Evolutionary conservation across 2,329 filamentous ascomycete genomes (phyloP).

Genomic region (Calonectria pteridis): DNA sequence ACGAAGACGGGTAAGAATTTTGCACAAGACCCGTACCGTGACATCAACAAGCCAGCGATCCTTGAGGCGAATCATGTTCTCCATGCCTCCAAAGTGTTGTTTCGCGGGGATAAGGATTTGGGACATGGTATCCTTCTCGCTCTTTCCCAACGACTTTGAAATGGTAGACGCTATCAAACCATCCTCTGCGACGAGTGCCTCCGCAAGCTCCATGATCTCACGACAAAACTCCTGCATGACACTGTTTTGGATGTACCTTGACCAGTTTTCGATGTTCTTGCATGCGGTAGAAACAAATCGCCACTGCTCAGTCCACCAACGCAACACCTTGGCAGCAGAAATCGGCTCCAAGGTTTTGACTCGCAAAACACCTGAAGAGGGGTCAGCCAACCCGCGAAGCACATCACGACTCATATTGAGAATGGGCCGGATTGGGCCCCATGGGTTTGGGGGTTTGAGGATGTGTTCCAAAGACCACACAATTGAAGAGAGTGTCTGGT

Average conservation of each 20-base stretch:
- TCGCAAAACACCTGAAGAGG: constrained; percentile 67
- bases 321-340: constrained; percentile 75
- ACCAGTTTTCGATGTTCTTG: constrained; percentile 86
- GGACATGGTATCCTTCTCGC: constrained; percentile 54
- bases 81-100: constrained; percentile 73
- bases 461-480: constrained; percentile 56
- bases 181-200: constrained; percentile 86
- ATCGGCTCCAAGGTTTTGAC: constrained; percentile 67
- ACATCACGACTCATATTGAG: constrained; percentile 70
- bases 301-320: constrained; percentile 91
- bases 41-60: constrained; percentile 88
- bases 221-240: constrained; percentile 94
- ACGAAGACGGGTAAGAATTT: constrained; percentile 84
- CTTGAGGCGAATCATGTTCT: constrained; percentile 90
- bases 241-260: constrained; percentile 77
- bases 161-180: constrained; percentile 81
- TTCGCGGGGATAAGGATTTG: constrained; percentile 55
- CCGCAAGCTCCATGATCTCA: constrained; percentile 94
- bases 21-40: constrained; percentile 84
- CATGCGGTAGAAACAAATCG: constrained; percentile 84
- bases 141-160: constrained; percentile 55
- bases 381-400: constrained; percentile 68
- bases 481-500: constrained; percentile 58
- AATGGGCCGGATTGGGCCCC: constrained; percentile 69
- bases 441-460: constrained; percentile 57